Base-by-base conservation (phyloP, 768 basidiomycete genomes). In the Dacryopinax primogenitus region DNA sequence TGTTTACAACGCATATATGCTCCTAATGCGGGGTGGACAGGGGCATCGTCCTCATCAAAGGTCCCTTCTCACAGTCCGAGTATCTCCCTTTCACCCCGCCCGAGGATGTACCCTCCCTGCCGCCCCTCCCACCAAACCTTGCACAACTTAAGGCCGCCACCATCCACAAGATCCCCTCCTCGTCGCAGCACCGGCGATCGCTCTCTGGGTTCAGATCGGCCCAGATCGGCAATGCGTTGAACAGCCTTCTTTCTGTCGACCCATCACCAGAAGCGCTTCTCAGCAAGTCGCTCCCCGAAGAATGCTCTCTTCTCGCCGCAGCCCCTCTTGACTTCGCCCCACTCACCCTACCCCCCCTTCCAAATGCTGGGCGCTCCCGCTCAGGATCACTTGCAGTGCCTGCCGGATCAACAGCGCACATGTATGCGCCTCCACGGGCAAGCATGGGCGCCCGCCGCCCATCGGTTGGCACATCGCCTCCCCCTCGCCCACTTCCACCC, bases 391-490 rank as follows among this genome's bases (percentile, higher is more conserved):
- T 58, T 23, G 45, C 45, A 7, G 13, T 23, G 15, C 13, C 51
- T 30, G 13, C 51, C 13, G 9, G 13, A 23, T 30, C 15, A 23
- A 15, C 12, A 6, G 23, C 21, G 13, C 45, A 47, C 9, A 47
- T 47, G 51, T 58, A 58, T 58, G 51, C 51, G 51, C 51, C 51
- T 58, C 41, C 41, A 15, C 51, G 51, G 51, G 51, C 26, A 30
- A 58, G 51, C 51, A 58, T 58, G 13, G 51, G 51, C 32, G 12
- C 26, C 30, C 51, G 51, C 26, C 23, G 51, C 26, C 51, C 51
- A 2, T 58, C 51, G 11, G 32, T 58, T 30, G 30, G 51, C 26
- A 30, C 51, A 13, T 58, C 51, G 23, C 51, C 51, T 13, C 51
- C 51, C 32, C 51, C 51, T 30, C 51, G 51, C 18, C 51, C 51